These are phyloP conservation scores for Clarireedia hainanense DNA, from an alignment of 2,329 filamentous ascomycete species.

Conservation along the genomic window DNA sequence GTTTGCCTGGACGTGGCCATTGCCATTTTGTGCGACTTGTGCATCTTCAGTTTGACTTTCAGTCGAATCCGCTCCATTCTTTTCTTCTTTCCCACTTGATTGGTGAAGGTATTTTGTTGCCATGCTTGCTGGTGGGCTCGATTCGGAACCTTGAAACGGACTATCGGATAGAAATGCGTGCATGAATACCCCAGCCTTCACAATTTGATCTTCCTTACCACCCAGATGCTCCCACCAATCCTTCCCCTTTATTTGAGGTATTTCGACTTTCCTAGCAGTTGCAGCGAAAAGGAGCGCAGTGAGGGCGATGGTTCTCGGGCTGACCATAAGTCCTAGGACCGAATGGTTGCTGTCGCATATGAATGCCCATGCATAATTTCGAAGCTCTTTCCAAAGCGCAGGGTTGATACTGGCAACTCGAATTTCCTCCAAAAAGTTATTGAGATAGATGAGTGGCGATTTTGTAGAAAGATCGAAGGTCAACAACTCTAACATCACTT, in stretches of 20 bases:
- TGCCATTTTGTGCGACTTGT: neutral
- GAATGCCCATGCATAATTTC: slow-evolving; percentile 88
- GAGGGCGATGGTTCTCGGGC: slow-evolving; percentile 73
- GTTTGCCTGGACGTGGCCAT: slow-evolving; percentile 1
- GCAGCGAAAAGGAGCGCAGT: slow-evolving; percentile 82
- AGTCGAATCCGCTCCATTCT: neutral
- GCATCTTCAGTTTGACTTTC: neutral
- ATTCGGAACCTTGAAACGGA: slow-evolving; percentile 31
- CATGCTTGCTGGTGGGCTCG: neutral
- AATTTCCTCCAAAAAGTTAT: slow-evolving; percentile 69
- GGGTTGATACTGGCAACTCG: slow-evolving; percentile 59
- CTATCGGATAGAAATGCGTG: slow-evolving; percentile 59
- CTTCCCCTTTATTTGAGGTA: slow-evolving; percentile 63
- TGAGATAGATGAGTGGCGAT: slow-evolving; percentile 78
- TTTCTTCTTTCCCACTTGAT: slow-evolving; percentile 5
- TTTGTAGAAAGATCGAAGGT: slow-evolving; percentile 92
- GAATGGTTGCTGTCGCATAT: slow-evolving; percentile 87
- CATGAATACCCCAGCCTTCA: slow-evolving; percentile 68
- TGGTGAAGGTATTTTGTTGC: slow-evolving; percentile 8
- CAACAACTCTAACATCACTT: slow-evolving; percentile 80
- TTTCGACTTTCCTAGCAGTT: slow-evolving; percentile 62
- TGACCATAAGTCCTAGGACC: slow-evolving; percentile 72
- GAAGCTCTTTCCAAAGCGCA: slow-evolving; percentile 49
- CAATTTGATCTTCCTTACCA: slow-evolving; percentile 62
- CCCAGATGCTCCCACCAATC: slow-evolving; percentile 83